Conservation (phyloP, 2,329 filamentous ascomycete species). For the Ophiobolus disseminans region DNA sequence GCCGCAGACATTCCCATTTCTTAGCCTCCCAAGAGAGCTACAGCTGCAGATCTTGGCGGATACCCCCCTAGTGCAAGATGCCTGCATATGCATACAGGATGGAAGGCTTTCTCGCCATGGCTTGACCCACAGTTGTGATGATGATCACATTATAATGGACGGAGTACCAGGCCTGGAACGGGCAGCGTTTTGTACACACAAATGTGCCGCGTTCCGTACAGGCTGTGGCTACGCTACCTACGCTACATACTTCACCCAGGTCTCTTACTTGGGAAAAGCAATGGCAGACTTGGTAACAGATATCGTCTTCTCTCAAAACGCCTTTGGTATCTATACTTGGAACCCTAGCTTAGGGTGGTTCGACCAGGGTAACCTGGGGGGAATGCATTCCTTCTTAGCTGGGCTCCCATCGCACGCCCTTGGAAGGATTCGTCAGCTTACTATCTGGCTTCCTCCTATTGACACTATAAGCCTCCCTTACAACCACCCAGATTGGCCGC, state of each 20-base stretch:
- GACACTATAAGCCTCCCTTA: neutral
- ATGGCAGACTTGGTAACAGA: neutral
- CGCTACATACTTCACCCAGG: neutral
- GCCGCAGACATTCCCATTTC: neutral
- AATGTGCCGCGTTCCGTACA: neutral
- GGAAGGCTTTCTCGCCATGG: neutral
- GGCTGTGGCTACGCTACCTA: neutral
- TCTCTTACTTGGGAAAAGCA: neutral
- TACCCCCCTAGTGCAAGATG: neutral
- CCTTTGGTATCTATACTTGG: slow-evolving; percentile 1
- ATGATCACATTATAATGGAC: neutral
- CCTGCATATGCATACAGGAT: neutral
- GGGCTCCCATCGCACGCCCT: neutral
- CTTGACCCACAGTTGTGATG: neutral
- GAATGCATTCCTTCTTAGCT: neutral
- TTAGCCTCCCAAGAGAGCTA: neutral
- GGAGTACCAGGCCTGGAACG: neutral
- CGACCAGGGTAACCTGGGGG: neutral
- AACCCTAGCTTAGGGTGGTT: neutral
- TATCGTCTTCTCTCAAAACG: slow-evolving; percentile 1
- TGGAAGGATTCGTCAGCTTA: neutral
- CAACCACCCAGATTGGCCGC: neutral
- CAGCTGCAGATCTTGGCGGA: neutral
- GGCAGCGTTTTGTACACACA: neutral
- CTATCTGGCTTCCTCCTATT: neutral